These are phyloP conservation scores for Taxillus chinensis DNA, from an alignment of 164 flowering plant species.

Conservation along the genomic window DNA sequence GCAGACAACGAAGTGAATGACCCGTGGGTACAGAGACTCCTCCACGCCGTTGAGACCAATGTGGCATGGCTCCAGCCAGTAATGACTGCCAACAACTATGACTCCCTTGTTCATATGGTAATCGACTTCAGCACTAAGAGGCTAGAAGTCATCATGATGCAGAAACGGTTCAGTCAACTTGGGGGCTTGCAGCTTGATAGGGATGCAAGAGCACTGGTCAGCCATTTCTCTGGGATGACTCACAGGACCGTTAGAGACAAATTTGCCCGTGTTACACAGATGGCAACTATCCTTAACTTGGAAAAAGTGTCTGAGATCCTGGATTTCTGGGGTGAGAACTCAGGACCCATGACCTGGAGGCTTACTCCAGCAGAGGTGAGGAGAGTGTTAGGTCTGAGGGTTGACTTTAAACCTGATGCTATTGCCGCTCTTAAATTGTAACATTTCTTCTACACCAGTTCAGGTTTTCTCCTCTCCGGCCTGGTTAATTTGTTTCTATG, in stretches of 20 bases:
- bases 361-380: constrained; percentile 96
- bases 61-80: constrained; percentile 82
- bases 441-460: background rate
- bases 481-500: too few species aligned
- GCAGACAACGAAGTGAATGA: constrained; percentile 94
- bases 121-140: constrained; percentile 83
- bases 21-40: constrained; percentile 95
- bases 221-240: constrained; percentile 88
- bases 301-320: constrained; percentile 93
- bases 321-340: constrained; percentile 99
- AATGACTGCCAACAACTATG: constrained; percentile 81
- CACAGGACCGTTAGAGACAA: constrained; percentile 94
- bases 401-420: constrained; percentile 91
- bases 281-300: constrained; percentile 94
- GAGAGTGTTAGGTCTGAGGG: constrained; percentile 75
- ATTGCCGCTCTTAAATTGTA: constrained; percentile 76
- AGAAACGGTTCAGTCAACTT: constrained; percentile 86
- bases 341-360: constrained; percentile 99
- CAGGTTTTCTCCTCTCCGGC: too few species aligned
- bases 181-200: constrained; percentile 96
- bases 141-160: constrained; percentile 98
- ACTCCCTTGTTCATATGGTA: constrained; percentile 64
- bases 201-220: constrained; percentile 70
- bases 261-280: constrained; percentile 91
- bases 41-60: constrained; percentile 78